These are phyloP conservation scores for Scleroderma citrinum DNA, from an alignment of 768 basidiomycete genomes.

Conservation along the genomic window DNA sequence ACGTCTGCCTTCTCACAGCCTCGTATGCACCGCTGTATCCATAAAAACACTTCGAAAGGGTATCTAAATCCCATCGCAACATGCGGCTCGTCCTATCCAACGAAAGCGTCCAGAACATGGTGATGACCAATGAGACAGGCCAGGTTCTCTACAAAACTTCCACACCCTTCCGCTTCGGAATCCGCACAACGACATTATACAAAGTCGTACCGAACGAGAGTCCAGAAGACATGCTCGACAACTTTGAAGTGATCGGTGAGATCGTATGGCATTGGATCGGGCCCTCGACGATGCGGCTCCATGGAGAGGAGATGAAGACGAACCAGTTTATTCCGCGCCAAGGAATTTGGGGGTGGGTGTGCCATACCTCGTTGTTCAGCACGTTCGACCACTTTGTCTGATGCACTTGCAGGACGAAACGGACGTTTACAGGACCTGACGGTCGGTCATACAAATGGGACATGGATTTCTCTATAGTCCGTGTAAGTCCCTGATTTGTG, in stretches of 20 bases:
- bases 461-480: conserved; percentile 8
- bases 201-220: conserved; percentile 20
- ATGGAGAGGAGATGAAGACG: conserved; percentile 21
- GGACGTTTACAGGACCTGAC: conserved; percentile 28
- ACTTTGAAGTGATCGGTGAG: conserved; percentile 27
- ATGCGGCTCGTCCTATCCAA: conserved; percentile 22
- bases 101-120: conserved; percentile 16
- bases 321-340: conserved; percentile 18
- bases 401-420: conserved; percentile 8
- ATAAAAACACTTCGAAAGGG: not conserved
- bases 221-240: conserved; percentile 20
- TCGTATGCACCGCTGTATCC: not conserved
- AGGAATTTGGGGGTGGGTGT: conserved; percentile 19
- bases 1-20: not conserved
- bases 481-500: not conserved
- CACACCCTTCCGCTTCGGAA: conserved; percentile 10
- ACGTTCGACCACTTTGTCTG: not conserved
- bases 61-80: not conserved
- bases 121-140: conserved; percentile 18
- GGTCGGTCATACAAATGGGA: conserved; percentile 30
- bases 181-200: conserved; percentile 19
- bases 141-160: conserved; percentile 28
- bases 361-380: not conserved
- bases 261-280: conserved; percentile 30
- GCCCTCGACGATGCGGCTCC: conserved; percentile 25